Conservation (phyloP, 2,329 filamentous ascomycete genomes). For the Monosporascus cannonballus region DNA sequence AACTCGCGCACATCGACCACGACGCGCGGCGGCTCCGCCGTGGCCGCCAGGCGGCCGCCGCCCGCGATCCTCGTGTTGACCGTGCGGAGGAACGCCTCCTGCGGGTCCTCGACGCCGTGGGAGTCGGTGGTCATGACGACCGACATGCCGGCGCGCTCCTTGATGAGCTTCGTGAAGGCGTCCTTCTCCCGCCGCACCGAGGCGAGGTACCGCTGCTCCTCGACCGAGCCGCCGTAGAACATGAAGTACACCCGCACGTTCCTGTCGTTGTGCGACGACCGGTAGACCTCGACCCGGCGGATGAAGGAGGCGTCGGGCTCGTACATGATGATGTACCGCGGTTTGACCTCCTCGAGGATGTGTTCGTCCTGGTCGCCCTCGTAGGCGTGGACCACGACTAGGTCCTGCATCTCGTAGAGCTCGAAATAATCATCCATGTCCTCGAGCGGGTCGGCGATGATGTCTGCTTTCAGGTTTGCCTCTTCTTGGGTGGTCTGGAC, state of each 20-base stretch:
- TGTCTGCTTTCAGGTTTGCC: conserved; percentile 67
- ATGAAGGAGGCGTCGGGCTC: conserved; percentile 95
- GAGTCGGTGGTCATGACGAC: conserved; percentile 73
- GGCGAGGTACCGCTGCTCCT: conserved; percentile 89
- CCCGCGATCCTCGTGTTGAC: conserved; percentile 96
- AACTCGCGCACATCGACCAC: conserved; percentile 97
- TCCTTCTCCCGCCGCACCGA: conserved; percentile 93
- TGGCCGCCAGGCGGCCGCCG: conserved; percentile 77
- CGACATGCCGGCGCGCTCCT: conserved; percentile 89
- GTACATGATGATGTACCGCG: conserved; percentile 97
- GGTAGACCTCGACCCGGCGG: conserved; percentile 87
- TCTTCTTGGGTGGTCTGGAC: conserved; percentile 77
- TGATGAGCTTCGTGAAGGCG: conserved; percentile 89
- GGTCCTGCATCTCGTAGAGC: conserved; percentile 83
- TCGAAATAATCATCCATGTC: conserved; percentile 91
- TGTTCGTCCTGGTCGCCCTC: conserved; percentile 95
- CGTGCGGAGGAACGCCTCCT: conserved; percentile 88
- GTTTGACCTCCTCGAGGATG: conserved; percentile 88
- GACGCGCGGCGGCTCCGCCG: conserved; percentile 79
- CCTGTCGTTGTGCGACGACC: conserved; percentile 84
- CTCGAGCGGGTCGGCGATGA: conserved; percentile 71
- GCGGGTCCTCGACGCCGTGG: conserved; percentile 67
- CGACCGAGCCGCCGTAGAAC: conserved; percentile 91
- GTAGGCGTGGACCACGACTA: conserved; percentile 87
- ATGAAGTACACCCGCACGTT: conserved; percentile 93